These are phyloP conservation scores for Rosa rugosa DNA, from an alignment of 306 rosid genomes.

Conservation along the genomic window DNA sequence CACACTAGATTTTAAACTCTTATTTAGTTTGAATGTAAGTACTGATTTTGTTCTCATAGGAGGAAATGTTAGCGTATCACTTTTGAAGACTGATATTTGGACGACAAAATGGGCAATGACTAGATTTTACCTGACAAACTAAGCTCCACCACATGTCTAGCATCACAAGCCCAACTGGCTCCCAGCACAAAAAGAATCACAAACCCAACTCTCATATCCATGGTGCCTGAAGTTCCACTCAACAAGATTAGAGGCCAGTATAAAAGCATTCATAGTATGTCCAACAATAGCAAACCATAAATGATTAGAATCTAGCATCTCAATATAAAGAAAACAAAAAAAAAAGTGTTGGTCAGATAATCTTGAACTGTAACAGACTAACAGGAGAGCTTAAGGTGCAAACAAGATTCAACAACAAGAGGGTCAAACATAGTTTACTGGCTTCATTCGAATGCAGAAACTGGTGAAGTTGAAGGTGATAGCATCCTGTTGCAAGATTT, in stretches of 20 bases:
- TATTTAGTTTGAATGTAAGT: not conserved
- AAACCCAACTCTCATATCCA: slow-evolving; percentile 56
- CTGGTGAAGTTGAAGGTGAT: too few relatives aligned
- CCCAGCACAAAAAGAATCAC: slow-evolving; percentile 50
- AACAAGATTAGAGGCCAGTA: not conserved
- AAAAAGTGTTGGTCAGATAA: not conserved
- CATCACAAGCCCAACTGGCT: slow-evolving; percentile 59
- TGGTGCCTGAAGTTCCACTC: slow-evolving; percentile 37
- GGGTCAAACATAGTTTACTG: not conserved
- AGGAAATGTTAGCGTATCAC: not conserved
- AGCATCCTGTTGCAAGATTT: not conserved
- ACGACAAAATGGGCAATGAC: not conserved
- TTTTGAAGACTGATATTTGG: not conserved
- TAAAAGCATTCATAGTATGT: not conserved
- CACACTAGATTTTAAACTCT: not conserved
- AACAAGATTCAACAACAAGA: slow-evolving; percentile 14
- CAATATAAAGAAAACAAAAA: not conserved
- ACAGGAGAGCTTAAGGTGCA: not conserved
- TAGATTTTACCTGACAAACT: slow-evolving; percentile 12
- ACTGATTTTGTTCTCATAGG: not conserved
- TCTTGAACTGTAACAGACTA: not conserved
- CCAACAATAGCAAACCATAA: slow-evolving; percentile 1
- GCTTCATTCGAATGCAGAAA: not conserved
- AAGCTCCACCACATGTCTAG: slow-evolving; percentile 32
- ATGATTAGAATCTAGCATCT: not conserved